Percentiles rank a stretch among this genome's conserved stretches.
Evolutionary conservation across 108 stramenopile genomes (phyloP).

Genomic region (Cyclotella baltica): DNA sequence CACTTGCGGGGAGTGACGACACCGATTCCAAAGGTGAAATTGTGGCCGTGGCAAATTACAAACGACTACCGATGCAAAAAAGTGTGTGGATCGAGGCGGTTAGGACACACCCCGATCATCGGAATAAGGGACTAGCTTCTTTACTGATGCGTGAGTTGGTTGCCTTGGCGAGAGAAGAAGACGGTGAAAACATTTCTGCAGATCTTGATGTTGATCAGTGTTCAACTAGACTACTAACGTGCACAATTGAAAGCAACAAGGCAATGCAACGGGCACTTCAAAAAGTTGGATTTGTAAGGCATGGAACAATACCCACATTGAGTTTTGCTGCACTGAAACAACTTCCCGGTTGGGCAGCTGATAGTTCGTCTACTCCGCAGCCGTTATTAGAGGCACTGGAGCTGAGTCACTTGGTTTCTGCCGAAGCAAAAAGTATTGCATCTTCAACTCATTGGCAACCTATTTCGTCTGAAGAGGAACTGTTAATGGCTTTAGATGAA

Average conservation of each 20-base stretch:
- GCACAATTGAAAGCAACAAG: slow-evolving; percentile 50
- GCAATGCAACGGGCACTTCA: slow-evolving; percentile 43
- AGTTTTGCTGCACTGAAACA: slow-evolving; percentile 19
- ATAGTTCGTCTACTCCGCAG: slow-evolving; percentile 1
- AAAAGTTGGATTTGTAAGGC: slow-evolving; percentile 38
- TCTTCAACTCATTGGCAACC: slow-evolving; percentile 29
- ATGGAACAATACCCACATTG: slow-evolving; percentile 31
- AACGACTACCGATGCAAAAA: slow-evolving; percentile 44
- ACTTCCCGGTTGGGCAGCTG: slow-evolving; percentile 45
- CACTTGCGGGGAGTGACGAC: slow-evolving; percentile 24
- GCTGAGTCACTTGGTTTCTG: slow-evolving; percentile 33
- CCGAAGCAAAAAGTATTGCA: slow-evolving; percentile 19
- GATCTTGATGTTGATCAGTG: background rate
- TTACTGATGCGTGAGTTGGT: slow-evolving; percentile 28
- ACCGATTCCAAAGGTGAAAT: slow-evolving; percentile 33
- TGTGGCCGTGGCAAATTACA: slow-evolving; percentile 50
- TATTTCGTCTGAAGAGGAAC: slow-evolving; percentile 34
- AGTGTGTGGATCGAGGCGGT: slow-evolving; percentile 55
- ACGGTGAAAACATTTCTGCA: background rate
- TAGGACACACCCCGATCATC: slow-evolving; percentile 46
- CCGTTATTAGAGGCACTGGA: slow-evolving; percentile 39
- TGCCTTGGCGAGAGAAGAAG: slow-evolving; percentile 24
- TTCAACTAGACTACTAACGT: slow-evolving; percentile 44
- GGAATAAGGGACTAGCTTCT: slow-evolving; percentile 44
- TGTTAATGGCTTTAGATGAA: slow-evolving; percentile 15